These are phyloP conservation scores for Rhynchospora breviuscula DNA, from an alignment of 176 grass and related monocot species.

Conservation along the genomic window DNA sequence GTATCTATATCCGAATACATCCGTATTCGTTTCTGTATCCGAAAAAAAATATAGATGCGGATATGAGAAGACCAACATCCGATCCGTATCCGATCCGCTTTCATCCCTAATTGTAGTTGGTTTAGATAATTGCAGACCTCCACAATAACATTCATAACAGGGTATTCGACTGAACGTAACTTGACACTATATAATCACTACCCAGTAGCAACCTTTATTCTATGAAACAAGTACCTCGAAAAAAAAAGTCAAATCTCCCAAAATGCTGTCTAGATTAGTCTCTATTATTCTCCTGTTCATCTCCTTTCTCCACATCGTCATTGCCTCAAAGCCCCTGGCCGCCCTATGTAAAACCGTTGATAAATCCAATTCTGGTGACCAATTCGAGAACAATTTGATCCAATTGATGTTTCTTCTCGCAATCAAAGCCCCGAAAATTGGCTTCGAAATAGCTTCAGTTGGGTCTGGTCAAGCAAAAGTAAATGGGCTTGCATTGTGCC, in stretches of 20 bases:
- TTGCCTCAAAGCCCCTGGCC: neutral
- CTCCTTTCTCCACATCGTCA: neutral
- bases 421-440: slow-evolving; percentile 42
- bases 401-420: slow-evolving; percentile 38
- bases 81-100: too few species aligned
- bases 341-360: slow-evolving; percentile 25
- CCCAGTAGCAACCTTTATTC: neutral
- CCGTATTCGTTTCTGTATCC: too few species aligned
- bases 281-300: neutral
- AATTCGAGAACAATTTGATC: slow-evolving; percentile 31
- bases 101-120: too few species aligned
- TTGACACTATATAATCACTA: neutral
- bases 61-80: too few species aligned
- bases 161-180: neutral
- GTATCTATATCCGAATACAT: too few species aligned
- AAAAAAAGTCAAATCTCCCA: neutral
- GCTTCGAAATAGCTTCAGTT: slow-evolving; percentile 56
- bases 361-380: slow-evolving; percentile 21
- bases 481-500: slow-evolving; percentile 67
- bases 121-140: neutral
- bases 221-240: neutral
- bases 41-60: too few species aligned
- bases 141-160: neutral
- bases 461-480: slow-evolving; percentile 7
- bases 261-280: slow-evolving; percentile 20